Conservation (phyloP, 805 yeast genomes). For the Nakazawaea ernobii region DNA sequence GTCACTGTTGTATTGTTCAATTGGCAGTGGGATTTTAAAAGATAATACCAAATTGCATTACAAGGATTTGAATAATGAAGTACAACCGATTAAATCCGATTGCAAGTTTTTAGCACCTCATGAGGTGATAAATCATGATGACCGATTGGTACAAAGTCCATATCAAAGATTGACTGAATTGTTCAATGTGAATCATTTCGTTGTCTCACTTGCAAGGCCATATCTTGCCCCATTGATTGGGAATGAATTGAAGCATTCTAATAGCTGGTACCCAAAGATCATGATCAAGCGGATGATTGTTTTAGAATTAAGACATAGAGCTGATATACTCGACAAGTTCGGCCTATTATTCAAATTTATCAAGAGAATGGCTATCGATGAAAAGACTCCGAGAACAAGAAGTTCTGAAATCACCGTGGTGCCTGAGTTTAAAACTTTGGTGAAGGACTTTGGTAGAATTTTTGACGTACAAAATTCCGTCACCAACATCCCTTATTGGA, state of each 20-base stretch:
- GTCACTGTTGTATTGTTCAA: constrained; percentile 85
- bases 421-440: constrained; percentile 71
- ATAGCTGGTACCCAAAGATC: constrained; percentile 29
- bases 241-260: constrained; percentile 69
- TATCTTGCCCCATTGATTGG: constrained; percentile 86
- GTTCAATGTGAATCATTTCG: constrained; percentile 90
- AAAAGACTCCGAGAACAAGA: constrained; percentile 72
- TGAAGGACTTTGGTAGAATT: constrained; percentile 67
- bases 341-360: constrained; percentile 68
- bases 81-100: constrained; percentile 31
- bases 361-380: constrained; percentile 80
- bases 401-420: constrained; percentile 82
- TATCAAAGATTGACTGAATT: constrained; percentile 86
- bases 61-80: constrained; percentile 46
- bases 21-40: constrained; percentile 66
- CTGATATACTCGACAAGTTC: constrained; percentile 71
- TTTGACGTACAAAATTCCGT: constrained; percentile 67
- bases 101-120: constrained; percentile 36
- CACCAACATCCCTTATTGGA: constrained; percentile 84
- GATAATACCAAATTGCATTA: constrained; percentile 56
- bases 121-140: constrained; percentile 30
- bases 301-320: constrained; percentile 79
- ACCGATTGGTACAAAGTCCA: constrained; percentile 43
- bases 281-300: constrained; percentile 52
- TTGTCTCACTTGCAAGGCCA: constrained; percentile 89